phyloP scores from a whole-genome alignment of 306 rosid genomes.

The Acacia crassicarpa region DNA sequence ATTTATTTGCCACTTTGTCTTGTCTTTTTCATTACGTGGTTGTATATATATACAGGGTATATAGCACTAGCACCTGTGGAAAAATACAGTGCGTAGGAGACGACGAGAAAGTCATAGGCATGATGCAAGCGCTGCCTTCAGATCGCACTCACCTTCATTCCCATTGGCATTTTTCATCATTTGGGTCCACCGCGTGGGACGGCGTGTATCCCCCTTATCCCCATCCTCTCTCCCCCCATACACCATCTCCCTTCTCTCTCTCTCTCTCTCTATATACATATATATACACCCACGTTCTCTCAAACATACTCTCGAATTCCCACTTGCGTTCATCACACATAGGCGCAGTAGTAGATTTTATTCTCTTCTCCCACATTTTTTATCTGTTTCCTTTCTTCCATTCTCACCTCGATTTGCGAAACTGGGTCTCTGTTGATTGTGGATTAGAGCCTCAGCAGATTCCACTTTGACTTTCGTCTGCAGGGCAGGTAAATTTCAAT shows the following conservation, averaged over 20 bases:
- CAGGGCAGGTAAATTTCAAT: conserved; percentile 2
- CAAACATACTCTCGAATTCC: background rate
- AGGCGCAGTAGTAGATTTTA: background rate
- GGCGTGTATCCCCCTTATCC: conserved; percentile 32
- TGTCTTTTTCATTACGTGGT: too few relatives aligned
- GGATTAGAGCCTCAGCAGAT: conserved; percentile 43
- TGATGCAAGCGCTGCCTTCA: conserved; percentile 47
- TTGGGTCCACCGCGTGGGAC: conserved; percentile 40
- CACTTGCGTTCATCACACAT: background rate
- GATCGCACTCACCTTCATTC: conserved; percentile 47
- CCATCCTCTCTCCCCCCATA: background rate
- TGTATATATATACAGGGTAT: too few relatives aligned
- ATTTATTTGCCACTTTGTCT: too few relatives aligned
- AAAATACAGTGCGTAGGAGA: too few relatives aligned
- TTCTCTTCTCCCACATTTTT: background rate
- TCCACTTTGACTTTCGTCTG: conserved; percentile 54
- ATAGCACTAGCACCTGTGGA: too few relatives aligned
- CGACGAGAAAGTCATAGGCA: too few relatives aligned
- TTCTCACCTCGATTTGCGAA: conserved; percentile 47
- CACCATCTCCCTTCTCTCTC: background rate
- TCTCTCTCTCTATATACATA: background rate
- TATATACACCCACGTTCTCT: background rate
- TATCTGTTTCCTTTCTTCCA: conserved; percentile 12
- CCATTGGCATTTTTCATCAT: conserved; percentile 43
- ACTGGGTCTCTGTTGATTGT: conserved; percentile 45